phyloP scores from a whole-genome alignment of 2,329 filamentous ascomycete genomes.

The Didymella keratinophila region DNA sequence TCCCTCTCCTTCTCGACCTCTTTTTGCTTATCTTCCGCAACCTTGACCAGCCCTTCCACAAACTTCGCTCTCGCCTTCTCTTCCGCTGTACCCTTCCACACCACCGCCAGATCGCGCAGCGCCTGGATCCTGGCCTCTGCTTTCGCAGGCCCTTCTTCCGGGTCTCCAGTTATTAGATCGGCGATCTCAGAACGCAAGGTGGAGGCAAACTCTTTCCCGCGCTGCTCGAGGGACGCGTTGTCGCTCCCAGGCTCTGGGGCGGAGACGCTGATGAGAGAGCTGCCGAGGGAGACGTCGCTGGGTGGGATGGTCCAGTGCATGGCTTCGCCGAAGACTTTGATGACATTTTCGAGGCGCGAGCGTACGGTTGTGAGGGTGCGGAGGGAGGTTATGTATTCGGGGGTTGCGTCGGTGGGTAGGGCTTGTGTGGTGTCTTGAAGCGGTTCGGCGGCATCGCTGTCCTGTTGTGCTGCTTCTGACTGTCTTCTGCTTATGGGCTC shows the following conservation, averaged over 20 bases:
- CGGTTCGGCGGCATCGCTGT: constrained; percentile 1
- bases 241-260: constrained; percentile 76
- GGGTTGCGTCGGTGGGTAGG: constrained; percentile 24
- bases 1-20: constrained; percentile 53
- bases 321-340: constrained; percentile 90
- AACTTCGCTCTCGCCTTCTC: constrained; percentile 85
- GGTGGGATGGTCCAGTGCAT: constrained; percentile 96
- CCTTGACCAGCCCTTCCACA: constrained; percentile 79
- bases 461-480: constrained; percentile 3
- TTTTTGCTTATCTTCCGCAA: constrained; percentile 77
- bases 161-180: constrained; percentile 66
- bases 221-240: constrained; percentile 79
- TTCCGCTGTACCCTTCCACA: constrained; percentile 97
- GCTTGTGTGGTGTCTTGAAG: neutral
- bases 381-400: constrained; percentile 74
- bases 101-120: constrained; percentile 75
- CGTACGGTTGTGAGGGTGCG: constrained; percentile 85
- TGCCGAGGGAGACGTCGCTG: constrained; percentile 82
- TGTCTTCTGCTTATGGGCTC: constrained; percentile 5
- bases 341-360: constrained; percentile 83
- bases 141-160: constrained; percentile 70
- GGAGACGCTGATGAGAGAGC: constrained; percentile 88
- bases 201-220: constrained; percentile 81
- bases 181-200: constrained; percentile 75
- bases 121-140: constrained; percentile 78